Percentiles rank a stretch among this genome's conserved stretches.
Evolutionary conservation across 2,329 filamentous ascomycete species (phyloP).

Genomic region (Tolypocladium endophyticum): DNA sequence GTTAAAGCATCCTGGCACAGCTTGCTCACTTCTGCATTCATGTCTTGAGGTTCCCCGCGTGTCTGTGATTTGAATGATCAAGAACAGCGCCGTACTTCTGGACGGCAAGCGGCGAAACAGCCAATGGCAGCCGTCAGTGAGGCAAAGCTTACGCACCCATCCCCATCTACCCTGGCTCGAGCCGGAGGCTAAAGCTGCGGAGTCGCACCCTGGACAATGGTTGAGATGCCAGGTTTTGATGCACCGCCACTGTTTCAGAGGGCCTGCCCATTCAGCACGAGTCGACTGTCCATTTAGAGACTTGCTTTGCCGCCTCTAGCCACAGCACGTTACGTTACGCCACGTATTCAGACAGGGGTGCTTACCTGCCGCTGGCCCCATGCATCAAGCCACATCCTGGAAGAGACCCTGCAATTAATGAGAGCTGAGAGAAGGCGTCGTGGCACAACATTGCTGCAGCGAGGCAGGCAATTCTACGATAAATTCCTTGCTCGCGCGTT

Average conservation of each 20-base stretch:
- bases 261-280: not conserved
- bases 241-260: constrained; percentile 8
- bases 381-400: not conserved
- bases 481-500: not conserved
- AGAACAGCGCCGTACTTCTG: not conserved
- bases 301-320: not conserved
- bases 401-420: not conserved
- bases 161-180: not conserved
- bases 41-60: not conserved
- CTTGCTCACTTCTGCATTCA: not conserved
- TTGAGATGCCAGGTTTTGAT: not conserved
- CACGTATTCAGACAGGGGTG: not conserved
- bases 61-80: not conserved
- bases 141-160: not conserved
- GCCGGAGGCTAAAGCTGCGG: not conserved
- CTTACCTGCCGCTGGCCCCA: not conserved
- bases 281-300: not conserved
- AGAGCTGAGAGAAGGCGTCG: not conserved
- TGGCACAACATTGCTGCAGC: not conserved
- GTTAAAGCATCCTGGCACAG: not conserved
- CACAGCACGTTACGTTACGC: not conserved
- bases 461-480: not conserved
- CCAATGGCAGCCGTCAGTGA: not conserved
- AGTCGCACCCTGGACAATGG: not conserved
- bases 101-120: not conserved